Percentiles rank a stretch among this genome's conserved stretches.
These are phyloP conservation scores for Sporothrix brunneoviolacea DNA, from an alignment of 2,329 filamentous ascomycete genomes.

Conservation along the genomic window DNA sequence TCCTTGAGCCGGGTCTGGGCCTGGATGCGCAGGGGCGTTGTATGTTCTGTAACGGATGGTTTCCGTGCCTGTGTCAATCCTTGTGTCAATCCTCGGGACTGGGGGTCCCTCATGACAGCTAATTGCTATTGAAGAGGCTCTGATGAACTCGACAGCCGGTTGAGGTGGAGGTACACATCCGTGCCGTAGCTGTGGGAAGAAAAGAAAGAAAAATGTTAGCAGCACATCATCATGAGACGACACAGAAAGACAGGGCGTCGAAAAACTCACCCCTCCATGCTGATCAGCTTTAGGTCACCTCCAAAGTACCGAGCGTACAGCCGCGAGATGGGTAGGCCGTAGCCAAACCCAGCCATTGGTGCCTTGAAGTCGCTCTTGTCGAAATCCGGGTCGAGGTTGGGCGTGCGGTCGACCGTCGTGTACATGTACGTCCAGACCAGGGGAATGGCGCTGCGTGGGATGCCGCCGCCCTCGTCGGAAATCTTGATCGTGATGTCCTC, in stretches of 20 bases:
- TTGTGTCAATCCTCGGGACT: conserved; percentile 61
- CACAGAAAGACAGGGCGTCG: no score
- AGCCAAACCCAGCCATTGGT: conserved; percentile 98
- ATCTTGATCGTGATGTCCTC: conserved; percentile 99
- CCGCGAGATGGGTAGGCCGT: conserved; percentile 87
- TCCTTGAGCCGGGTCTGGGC: conserved; percentile 63
- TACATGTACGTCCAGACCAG: conserved; percentile 99
- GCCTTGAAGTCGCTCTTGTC: conserved; percentile 99
- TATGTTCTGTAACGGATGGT: conserved; percentile 4
- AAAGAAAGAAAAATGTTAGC: background rate
- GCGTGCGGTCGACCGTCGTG: conserved; percentile 93
- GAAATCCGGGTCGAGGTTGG: conserved; percentile 91
- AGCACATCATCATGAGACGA: no score
- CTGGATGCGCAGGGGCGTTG: conserved; percentile 43
- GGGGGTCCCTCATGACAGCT: conserved; percentile 79
- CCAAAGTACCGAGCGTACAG: conserved; percentile 97
- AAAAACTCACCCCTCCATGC: conserved; percentile 92
- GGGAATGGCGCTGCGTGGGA: conserved; percentile 85
- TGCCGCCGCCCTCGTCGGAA: conserved; percentile 92
- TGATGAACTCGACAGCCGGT: conserved; percentile 88
- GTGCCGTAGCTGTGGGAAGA: conserved; percentile 71
- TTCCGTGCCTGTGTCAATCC: conserved; percentile 49
- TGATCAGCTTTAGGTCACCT: conserved; percentile 93
- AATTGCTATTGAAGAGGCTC: conserved; percentile 93
- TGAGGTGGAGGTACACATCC: conserved; percentile 96